Evolutionary conservation across 768 basidiomycete genomes (phyloP), one percentile per base, ranked within the genome.

Genomic region (Paxillus involutus): DNA sequence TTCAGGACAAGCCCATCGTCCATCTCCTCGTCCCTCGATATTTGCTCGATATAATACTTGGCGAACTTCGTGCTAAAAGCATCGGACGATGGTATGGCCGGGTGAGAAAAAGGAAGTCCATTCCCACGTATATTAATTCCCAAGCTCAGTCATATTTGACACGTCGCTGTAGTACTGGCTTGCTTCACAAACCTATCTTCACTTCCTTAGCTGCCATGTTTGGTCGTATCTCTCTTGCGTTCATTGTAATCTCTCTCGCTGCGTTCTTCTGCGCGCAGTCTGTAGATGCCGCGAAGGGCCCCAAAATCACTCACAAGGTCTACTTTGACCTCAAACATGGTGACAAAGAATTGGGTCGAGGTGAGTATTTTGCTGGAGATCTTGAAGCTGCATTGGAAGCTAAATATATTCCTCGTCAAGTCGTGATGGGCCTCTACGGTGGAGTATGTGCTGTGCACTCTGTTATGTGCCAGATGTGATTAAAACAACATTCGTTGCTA

Each of bases 241-340:
- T 91, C 57, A 65, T 88, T 44, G 67, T 86, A 50, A 73, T 88
- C 42, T 79, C 86, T 26, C 49, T 91, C 52, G 82, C 81, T 10
- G 84, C 88, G 0, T 74, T 90, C 63, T 85, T 91, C 74, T 88
- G 83, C 63, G 81, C 80, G 4, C 82, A 84, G 67, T 79, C 83
- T 32, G 91, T 75, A 9, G 88, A 94, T 59, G 93, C 93, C 12
- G 81, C 83, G 32, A 95, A 92, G 64, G 87, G 89, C 14, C 96
- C 96, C 13, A 86, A 80, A 74, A 86, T 98, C 63, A 97, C 96
- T 44, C 77, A 90, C 81, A 93, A 89, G 74, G 88, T 97, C 61
- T 97, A 85, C 79, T 97, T 98, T 67, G 94, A 97, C 71, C 86
- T 98, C 53, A 86, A 88, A 63, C 95, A 97, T 73, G 96, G 96